Conservation (phyloP, 495 filamentous ascomycete species). For the Aspergillus panamensis region DNA sequence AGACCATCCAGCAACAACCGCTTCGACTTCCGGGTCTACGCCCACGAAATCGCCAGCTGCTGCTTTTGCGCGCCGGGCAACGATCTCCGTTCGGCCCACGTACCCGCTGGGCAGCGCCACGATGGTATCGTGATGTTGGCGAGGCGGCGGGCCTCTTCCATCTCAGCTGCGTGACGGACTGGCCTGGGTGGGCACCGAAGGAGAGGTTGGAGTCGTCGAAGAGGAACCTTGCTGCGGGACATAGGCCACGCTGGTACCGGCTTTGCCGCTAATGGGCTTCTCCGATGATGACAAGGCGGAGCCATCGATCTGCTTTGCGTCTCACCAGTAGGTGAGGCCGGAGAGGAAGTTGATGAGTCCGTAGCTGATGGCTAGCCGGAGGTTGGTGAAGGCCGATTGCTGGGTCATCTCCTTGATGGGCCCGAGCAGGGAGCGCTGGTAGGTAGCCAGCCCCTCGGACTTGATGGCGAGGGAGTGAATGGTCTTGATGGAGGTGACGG, state of each 20-base stretch:
- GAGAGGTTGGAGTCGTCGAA: constrained; percentile 53
- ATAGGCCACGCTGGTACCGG: constrained; percentile 47
- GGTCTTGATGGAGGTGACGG: constrained; percentile 47
- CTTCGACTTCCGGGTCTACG: constrained; percentile 68
- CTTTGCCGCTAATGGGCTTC: not conserved
- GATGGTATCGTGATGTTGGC: constrained; percentile 60
- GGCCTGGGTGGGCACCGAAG: constrained; percentile 45
- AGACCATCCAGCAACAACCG: constrained; percentile 65
- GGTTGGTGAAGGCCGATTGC: constrained; percentile 39
- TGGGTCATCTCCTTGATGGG: constrained; percentile 47
- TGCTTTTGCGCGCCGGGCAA: constrained; percentile 76
- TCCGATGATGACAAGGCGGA: constrained; percentile 11
- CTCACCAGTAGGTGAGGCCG: constrained; percentile 68
- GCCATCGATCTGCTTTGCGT: constrained; percentile 49
- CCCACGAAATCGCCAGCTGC: constrained; percentile 70
- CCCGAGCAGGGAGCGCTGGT: constrained; percentile 32
- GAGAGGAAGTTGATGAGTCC: constrained; percentile 52
- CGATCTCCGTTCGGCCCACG: constrained; percentile 55
- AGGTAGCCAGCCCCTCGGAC: constrained; percentile 34
- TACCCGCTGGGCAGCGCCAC: constrained; percentile 56
- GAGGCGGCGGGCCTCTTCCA: constrained; percentile 53
- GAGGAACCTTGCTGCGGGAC: constrained; percentile 53
- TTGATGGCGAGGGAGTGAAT: constrained; percentile 50
- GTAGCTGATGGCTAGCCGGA: constrained; percentile 40
- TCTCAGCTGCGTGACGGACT: constrained; percentile 46